Evolutionary conservation across 2,329 filamentous ascomycete genomes (phyloP).

Genomic region (Hymenoscyphus albidus): DNA sequence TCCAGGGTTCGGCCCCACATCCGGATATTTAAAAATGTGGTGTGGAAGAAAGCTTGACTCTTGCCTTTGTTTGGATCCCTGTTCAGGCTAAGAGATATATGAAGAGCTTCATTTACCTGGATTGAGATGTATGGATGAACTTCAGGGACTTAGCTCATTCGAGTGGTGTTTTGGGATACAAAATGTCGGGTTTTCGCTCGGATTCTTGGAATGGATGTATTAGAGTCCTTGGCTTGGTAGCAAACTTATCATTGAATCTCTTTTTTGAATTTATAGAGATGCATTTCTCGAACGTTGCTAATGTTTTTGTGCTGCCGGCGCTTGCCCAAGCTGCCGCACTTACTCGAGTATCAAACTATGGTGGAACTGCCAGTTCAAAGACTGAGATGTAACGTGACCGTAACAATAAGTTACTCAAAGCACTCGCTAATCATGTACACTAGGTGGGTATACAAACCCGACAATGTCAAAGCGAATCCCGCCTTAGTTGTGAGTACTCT

Average conservation of each 20-base stretch:
- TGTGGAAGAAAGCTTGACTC: conserved; percentile 19
- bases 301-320: conserved; percentile 3
- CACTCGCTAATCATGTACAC: not conserved
- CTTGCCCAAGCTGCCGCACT: conserved; percentile 14
- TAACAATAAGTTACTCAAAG: not conserved
- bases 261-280: not conserved
- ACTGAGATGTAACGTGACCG: conserved; percentile 18
- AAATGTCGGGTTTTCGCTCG: not conserved
- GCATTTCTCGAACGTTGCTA: conserved; percentile 13
- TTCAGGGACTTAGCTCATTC: not conserved
- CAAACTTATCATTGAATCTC: not conserved
- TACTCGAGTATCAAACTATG: conserved; percentile 22
- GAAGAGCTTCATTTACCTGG: not conserved
- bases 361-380: conserved; percentile 21
- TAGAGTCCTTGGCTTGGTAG: not conserved
- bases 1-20: conserved; percentile 5
- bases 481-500: conserved; percentile 16
- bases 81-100: conserved; percentile 11
- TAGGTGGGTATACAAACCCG: conserved; percentile 26
- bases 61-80: conserved; percentile 1
- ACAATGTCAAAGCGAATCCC: conserved; percentile 21
- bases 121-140: not conserved
- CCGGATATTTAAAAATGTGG: conserved; percentile 12
- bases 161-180: not conserved
- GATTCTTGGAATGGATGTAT: not conserved